Evolutionary conservation across 1,139 yeast genomes (phyloP), one percentile per base, ranked within the genome.

Genomic region (Cylindricascospora bacillispora): DNA sequence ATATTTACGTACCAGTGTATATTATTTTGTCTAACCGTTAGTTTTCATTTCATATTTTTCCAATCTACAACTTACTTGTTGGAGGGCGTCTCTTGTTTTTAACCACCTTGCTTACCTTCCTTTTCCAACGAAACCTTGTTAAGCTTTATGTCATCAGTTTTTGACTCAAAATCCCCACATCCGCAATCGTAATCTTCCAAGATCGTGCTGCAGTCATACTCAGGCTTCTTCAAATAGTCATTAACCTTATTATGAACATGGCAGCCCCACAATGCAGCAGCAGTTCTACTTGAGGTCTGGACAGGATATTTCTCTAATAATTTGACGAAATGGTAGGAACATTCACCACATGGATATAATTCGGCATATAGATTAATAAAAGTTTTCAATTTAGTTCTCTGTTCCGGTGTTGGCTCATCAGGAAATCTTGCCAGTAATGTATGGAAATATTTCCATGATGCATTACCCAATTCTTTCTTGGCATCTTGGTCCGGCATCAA

Each of bases 191-290:
- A 89, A 54, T 82, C 92, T 45, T 82, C 94, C 36, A 82, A 62
- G 33, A 89, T 77, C 7, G 69, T 73, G 2, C 80, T 65, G 52
- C 98, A 89, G 53, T 89, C 95, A 53, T 83, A 89, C 13, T 63
- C 62, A 0, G 67, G 71, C 45, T 89, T 85, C 4, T 63, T 62
- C 31, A 89, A 65, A 30, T 79, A 60, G 36, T 70, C 72, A 53
- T 89, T 89, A 21, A 86, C 95, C 38, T 67, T 59, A 47, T 92
- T 89, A 57, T 89, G 99, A n/a, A 89, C 66, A 47, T 76, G 76
- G 54, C 98, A 89, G 2, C 98, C 98, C 98, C 98, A 89, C 40
- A 81, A 60, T 0, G 95, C 85, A 0, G 98, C 97, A 2, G 73
- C 70, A 39, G 76, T 74, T 35, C 95, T 66, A 13, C 78, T 67